A percentile compares a stretch with the other conserved stretches of the same genome.
phyloP scores from a whole-genome alignment of 257 asterid species.

The Coffea eugenioides region DNA sequence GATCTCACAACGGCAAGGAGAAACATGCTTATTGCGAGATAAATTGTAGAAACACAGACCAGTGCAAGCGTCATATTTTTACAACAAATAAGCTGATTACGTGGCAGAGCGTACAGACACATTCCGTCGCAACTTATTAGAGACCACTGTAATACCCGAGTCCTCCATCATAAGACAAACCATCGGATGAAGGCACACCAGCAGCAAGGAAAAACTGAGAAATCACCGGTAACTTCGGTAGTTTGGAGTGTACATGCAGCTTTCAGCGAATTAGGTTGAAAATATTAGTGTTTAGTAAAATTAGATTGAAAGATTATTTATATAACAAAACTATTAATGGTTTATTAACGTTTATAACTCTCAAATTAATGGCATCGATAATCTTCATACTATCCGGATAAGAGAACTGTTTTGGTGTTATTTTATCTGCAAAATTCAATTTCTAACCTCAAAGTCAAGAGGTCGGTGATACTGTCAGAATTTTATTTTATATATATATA shows the following conservation, averaged over 20 bases:
- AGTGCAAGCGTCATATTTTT: background rate
- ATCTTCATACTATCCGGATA: too few species aligned
- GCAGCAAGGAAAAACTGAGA: background rate
- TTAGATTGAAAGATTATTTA: too few species aligned
- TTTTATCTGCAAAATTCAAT: too few species aligned
- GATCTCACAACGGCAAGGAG: background rate
- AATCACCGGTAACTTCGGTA: slow-evolving; percentile 68
- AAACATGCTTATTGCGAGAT: too few species aligned
- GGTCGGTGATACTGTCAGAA: slow-evolving; percentile 19
- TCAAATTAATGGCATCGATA: background rate
- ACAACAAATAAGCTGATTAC: background rate
- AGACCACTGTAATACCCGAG: background rate
- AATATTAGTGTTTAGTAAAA: too few species aligned
- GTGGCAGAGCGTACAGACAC: background rate
- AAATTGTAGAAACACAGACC: too few species aligned
- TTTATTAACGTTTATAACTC: too few species aligned
- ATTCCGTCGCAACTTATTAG: background rate
- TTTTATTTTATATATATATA: too few species aligned
- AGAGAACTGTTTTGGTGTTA: too few species aligned
- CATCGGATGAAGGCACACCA: background rate
- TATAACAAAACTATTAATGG: too few species aligned
- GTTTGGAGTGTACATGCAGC: slow-evolving; percentile 94
- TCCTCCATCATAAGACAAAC: background rate
- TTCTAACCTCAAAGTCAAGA: too few species aligned
- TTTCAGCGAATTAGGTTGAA: slow-evolving; percentile 51